Evolutionary conservation across 2,329 filamentous ascomycete genomes (phyloP).

Genomic region (Talaromyces amestolkiae): DNA sequence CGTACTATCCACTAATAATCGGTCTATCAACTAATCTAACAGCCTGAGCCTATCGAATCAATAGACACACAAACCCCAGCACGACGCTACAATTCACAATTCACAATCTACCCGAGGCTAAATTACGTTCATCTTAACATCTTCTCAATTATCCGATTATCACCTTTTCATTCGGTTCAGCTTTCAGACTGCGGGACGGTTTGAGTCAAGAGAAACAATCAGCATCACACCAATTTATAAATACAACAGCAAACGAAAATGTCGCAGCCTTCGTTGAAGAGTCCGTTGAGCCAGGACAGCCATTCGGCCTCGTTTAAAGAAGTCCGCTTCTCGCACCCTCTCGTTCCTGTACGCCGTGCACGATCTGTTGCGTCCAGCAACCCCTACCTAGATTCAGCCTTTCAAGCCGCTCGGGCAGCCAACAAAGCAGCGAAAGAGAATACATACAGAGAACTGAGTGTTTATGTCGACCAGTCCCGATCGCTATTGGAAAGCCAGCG

Average conservation of each 20-base stretch:
- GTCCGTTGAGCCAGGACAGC: conserved; percentile 1
- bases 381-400: conserved; percentile 30
- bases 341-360: conserved; percentile 36
- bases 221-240: not conserved
- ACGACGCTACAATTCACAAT: not conserved
- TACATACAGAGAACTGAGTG: conserved; percentile 27
- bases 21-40: not conserved
- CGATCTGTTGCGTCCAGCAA: conserved; percentile 41
- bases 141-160: not conserved
- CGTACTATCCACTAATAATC: not conserved
- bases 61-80: not conserved
- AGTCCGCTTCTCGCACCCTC: conserved; percentile 42
- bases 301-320: conserved; percentile 35
- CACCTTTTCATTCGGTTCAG: not conserved
- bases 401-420: conserved; percentile 24
- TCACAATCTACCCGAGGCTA: not conserved
- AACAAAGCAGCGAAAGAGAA: conserved; percentile 8
- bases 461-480: conserved; percentile 44
- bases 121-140: not conserved
- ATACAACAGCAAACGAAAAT: not conserved
- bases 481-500: conserved; percentile 40
- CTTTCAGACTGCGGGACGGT: conserved; percentile 10
- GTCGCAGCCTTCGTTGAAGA: conserved; percentile 7
- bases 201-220: not conserved
- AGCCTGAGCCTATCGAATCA: not conserved